phyloP scores from a whole-genome alignment of 305 asterid genomes.

The Fraxinus albicans region DNA sequence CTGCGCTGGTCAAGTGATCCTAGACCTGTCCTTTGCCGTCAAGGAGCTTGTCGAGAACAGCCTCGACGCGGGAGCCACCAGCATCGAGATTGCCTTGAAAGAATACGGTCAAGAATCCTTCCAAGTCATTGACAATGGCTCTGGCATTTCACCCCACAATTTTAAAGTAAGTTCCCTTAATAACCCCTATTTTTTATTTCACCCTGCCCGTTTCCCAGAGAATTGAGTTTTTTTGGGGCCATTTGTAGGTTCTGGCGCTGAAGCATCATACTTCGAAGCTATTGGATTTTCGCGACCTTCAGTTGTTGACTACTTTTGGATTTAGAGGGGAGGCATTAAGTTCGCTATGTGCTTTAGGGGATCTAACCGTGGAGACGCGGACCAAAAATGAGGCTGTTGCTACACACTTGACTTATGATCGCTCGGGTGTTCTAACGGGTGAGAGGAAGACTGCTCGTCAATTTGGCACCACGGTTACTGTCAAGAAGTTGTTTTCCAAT shows the following conservation, averaged over 20 bases:
- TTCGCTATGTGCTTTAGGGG: conserved; percentile 80
- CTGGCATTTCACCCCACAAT: conserved; percentile 78
- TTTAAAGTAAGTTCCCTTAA: conserved; percentile 47
- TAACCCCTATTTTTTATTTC: not conserved
- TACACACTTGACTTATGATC: conserved; percentile 78
- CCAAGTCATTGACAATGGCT: conserved; percentile 90
- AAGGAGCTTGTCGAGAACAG: conserved; percentile 99
- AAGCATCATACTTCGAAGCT: conserved; percentile 95
- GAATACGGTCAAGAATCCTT: conserved; percentile 81
- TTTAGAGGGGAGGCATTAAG: conserved; percentile 99
- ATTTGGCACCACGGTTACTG: conserved; percentile 87
- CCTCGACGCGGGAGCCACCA: conserved; percentile 93
- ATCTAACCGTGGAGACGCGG: conserved; percentile 84
- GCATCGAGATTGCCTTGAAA: conserved; percentile 69
- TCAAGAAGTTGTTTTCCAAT: conserved; percentile 82
- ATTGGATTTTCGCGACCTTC: conserved; percentile 83
- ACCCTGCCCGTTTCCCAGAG: not conserved
- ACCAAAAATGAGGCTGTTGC: conserved; percentile 80
- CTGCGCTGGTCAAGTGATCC: conserved; percentile 85
- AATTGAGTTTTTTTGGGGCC: not conserved
- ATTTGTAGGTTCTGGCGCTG: conserved; percentile 66
- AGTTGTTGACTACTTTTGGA: conserved; percentile 77
- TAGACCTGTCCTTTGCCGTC: conserved; percentile 92
- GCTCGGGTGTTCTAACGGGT: conserved; percentile 56
- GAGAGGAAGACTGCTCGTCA: conserved; percentile 92